Conservation (phyloP, 2,329 filamentous ascomycete genomes). For the Venturiaceae sp. region DNA sequence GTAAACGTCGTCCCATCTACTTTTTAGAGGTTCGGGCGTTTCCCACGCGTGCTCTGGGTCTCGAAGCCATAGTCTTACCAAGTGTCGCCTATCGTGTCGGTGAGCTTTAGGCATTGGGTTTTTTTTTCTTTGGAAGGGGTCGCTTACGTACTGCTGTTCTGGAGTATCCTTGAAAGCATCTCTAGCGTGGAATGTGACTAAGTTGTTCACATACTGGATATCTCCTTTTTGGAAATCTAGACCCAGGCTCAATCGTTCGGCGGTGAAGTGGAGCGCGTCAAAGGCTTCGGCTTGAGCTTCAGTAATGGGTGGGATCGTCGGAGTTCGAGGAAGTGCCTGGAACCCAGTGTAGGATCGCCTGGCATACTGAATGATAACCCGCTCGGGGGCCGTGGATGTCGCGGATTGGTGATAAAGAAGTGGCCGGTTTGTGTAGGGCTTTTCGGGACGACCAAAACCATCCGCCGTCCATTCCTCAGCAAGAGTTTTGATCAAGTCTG, state of each 20-base stretch:
- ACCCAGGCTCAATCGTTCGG: constrained; percentile 25
- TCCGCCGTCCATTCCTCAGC: constrained; percentile 55
- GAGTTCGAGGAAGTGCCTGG: constrained; percentile 41
- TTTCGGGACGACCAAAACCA: constrained; percentile 31
- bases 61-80: constrained; percentile 37
- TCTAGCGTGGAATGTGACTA: constrained; percentile 40
- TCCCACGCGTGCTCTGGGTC: constrained; percentile 37
- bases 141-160: not conserved
- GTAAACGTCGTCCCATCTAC: constrained; percentile 45
- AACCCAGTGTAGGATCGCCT: constrained; percentile 37
- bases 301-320: constrained; percentile 43
- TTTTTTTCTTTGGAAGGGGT: not conserved
- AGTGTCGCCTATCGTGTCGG: constrained; percentile 24
- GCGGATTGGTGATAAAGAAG: not conserved
- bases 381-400: not conserved
- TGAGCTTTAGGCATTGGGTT: not conserved
- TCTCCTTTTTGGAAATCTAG: constrained; percentile 31
- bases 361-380: constrained; percentile 5
- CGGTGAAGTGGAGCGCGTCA: constrained; percentile 33
- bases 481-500: constrained; percentile 55
- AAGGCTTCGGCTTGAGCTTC: constrained; percentile 35
- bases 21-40: constrained; percentile 27
- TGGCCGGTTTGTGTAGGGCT: not conserved
- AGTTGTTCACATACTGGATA: constrained; percentile 41
- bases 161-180: constrained; percentile 33